A percentile compares a stretch with the other conserved stretches of the same genome.
phyloP scores from a whole-genome alignment of 2,329 filamentous ascomycete species.

The Fusarium sarcochroum region DNA sequence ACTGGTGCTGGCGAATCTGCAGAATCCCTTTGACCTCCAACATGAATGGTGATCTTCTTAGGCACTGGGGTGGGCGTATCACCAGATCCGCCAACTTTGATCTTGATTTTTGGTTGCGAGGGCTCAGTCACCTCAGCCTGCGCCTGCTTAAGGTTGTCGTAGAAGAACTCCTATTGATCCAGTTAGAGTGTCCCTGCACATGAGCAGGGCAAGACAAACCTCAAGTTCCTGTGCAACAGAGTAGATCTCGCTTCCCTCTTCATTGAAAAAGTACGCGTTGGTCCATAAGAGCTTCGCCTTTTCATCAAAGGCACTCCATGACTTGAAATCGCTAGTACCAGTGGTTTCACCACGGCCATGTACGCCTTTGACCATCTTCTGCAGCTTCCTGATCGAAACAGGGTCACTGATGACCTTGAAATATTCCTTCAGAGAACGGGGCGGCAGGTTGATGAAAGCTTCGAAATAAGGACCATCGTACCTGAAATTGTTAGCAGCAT shows the following conservation, averaged over 20 bases:
- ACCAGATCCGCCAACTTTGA: constrained; percentile 73
- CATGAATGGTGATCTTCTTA: constrained; percentile 80
- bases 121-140: constrained; percentile 81
- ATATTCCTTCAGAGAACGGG: constrained; percentile 84
- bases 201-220: constrained; percentile 60
- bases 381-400: constrained; percentile 81
- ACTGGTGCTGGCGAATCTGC: constrained; percentile 64
- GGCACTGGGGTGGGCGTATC: constrained; percentile 60
- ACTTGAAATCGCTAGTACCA: constrained; percentile 78
- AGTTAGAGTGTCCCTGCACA: constrained; percentile 24
- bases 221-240: constrained; percentile 83
- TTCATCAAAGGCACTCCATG: constrained; percentile 85
- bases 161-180: constrained; percentile 74
- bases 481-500: constrained; percentile 59
- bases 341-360: constrained; percentile 77
- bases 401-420: constrained; percentile 87
- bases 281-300: constrained; percentile 86
- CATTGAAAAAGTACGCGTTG: constrained; percentile 91
- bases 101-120: constrained; percentile 81
- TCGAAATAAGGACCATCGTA: constrained; percentile 78
- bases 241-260: constrained; percentile 90
- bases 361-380: constrained; percentile 82
- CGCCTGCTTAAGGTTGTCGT: constrained; percentile 77
- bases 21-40: constrained; percentile 71
- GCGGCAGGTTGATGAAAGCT: constrained; percentile 84